phyloP scores from a whole-genome alignment of 148 eudicot species.

The Silene conica region DNA sequence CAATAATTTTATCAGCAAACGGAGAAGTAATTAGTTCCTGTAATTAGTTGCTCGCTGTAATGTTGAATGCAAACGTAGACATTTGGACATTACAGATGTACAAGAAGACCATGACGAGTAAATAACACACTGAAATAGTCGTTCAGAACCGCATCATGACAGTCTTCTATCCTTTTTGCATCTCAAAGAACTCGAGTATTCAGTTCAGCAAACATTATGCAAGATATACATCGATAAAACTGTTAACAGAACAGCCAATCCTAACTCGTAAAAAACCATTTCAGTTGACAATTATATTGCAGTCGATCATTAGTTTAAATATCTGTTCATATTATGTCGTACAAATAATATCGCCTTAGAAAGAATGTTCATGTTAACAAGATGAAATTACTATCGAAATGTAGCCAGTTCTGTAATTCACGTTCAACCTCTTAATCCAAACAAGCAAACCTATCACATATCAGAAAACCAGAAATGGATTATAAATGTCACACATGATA shows the following conservation, averaged over 20 bases:
- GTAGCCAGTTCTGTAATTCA: background rate
- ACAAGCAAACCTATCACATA: background rate
- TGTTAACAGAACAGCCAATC: background rate
- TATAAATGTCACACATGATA: background rate
- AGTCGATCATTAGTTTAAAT: too few species aligned
- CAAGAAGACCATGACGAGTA: background rate
- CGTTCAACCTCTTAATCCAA: background rate
- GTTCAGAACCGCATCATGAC: background rate
- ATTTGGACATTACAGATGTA: too few species aligned
- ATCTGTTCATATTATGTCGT: background rate
- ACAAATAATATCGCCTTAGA: background rate
- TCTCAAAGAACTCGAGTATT: background rate
- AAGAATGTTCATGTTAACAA: background rate
- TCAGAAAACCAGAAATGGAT: background rate
- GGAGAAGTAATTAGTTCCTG: background rate
- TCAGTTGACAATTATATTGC: background rate
- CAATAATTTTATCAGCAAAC: background rate
- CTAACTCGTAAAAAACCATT: background rate
- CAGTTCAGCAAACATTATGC: conserved; percentile 7
- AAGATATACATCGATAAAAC: background rate
- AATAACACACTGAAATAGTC: background rate
- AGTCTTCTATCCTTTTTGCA: background rate
- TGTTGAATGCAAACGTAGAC: too few species aligned
- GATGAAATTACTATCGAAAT: background rate
- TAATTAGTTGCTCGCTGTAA: too few species aligned